These are phyloP conservation scores for Alternaria postmessia DNA, from an alignment of 2,329 filamentous ascomycete genomes.

Conservation along the genomic window DNA sequence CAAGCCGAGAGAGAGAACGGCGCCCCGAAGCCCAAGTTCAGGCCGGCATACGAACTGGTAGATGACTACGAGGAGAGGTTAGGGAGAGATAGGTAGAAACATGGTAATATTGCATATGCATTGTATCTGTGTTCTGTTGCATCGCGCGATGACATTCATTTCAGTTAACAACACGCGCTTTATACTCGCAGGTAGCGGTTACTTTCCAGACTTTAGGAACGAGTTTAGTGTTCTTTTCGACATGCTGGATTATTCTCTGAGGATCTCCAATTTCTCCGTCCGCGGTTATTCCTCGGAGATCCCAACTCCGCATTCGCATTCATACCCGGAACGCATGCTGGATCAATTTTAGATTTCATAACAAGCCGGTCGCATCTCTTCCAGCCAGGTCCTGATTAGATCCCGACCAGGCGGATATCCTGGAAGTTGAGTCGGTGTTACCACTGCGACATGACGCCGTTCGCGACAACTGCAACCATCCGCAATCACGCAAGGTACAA, in stretches of 20 bases:
- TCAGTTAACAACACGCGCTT: background rate
- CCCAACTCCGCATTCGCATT: background rate
- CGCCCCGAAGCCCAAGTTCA: slow-evolving; percentile 38
- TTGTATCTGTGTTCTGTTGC: background rate
- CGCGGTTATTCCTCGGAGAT: background rate
- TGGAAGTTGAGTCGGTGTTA: background rate
- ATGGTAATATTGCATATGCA: background rate
- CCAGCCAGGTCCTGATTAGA: background rate
- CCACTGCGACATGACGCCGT: background rate
- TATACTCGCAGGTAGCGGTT: background rate
- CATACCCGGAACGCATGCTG: background rate
- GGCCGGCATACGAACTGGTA: slow-evolving; percentile 52
- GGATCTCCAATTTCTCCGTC: background rate
- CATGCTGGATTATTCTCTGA: background rate
- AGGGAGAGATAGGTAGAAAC: slow-evolving; percentile 47
- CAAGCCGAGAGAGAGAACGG: slow-evolving; percentile 24
- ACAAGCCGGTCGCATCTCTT: background rate
- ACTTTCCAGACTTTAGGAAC: background rate
- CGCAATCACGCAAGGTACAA: background rate
- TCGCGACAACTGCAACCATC: background rate
- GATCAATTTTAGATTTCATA: background rate
- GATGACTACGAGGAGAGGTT: slow-evolving; percentile 53
- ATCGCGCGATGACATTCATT: background rate
- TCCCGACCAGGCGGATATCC: background rate
- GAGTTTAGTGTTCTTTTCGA: background rate